Evolutionary conservation across 2,329 filamentous ascomycete species (phyloP).

Genomic region (Triangularia verruculosa): DNA sequence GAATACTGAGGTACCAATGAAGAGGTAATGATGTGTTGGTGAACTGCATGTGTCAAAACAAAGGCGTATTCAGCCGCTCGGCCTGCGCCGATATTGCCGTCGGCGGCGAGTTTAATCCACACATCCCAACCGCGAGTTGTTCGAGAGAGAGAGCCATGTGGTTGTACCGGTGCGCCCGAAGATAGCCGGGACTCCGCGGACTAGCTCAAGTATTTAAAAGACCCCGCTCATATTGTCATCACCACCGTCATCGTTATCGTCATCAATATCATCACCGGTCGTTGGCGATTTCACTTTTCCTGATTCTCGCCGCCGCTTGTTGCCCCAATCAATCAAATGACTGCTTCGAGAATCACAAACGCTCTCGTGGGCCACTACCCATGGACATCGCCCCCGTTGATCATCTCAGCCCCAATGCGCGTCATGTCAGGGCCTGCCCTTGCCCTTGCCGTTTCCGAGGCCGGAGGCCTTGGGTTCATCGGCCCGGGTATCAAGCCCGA

Average conservation of each 20-base stretch:
- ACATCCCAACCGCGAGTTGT: not conserved
- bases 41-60: not conserved
- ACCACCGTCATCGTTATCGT: not conserved
- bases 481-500: conserved; percentile 38
- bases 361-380: conserved; percentile 35
- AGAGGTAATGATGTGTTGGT: not conserved
- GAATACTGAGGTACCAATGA: not conserved
- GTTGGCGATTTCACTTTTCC: not conserved
- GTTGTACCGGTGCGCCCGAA: not conserved
- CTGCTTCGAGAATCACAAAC: not conserved
- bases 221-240: not conserved
- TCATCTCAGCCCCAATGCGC: conserved; percentile 67
- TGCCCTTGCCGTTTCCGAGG: conserved; percentile 63
- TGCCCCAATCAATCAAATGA: not conserved
- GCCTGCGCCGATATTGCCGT: not conserved
- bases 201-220: not conserved
- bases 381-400: conserved; percentile 56
- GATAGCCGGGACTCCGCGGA: not conserved
- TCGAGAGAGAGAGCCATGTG: not conserved
- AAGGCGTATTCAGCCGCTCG: not conserved
- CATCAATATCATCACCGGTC: not conserved
- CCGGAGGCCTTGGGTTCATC: conserved; percentile 62
- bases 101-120: not conserved
- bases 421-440: conserved; percentile 55
- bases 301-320: not conserved